Evolutionary conservation across 805 yeast species (phyloP), one percentile per base, ranked within the genome.

Genomic region (Sungouiella blattae): DNA sequence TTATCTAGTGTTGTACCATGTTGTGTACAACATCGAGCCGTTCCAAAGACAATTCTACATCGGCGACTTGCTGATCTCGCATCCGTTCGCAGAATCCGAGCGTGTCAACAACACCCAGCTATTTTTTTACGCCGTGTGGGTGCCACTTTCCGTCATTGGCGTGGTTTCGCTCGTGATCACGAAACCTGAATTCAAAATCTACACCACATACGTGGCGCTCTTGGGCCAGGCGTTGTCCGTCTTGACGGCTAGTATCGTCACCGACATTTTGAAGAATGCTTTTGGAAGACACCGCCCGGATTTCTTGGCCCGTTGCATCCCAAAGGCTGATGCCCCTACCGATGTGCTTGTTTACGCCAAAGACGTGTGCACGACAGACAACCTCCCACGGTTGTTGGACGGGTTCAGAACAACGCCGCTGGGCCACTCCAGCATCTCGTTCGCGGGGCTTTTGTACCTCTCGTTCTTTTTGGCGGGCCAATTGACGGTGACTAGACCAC

Each of bases 211-310:
- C 50, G 61, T 82, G 13, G 78, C 94, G 0, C 40, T 80, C 0
- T 45, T 89, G 16, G 96, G 96, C 1, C 66, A 86, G 17, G 55
- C 65, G 7, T 59, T 86, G 1, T 69, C 88, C 0, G 64, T 83
- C 37, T 68, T 77, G 13, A 60, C 80, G 11, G 77, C 85, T 18
- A 69, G 78, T 27, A 64, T 82, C 18, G 51, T 83, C 33, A 86
- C 95, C 3, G 87, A 87, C 51, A 64, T 80, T 11, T 55, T 87
- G 40, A 91, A 91, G 63, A 79, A 83, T 53, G 78, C 85, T 78
- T 77, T 91, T 36, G 97, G 96, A 4, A 75, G 96, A 53, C 86
- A 83, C 42, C 71, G 98, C 40, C 98, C 98, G 0, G 98, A 91
- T 60, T 86, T 89, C 55, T 60, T 91, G 34, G 86, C 88, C 5